Conservation (phyloP, 768 basidiomycete species). For the Psilocybe sp. region DNA sequence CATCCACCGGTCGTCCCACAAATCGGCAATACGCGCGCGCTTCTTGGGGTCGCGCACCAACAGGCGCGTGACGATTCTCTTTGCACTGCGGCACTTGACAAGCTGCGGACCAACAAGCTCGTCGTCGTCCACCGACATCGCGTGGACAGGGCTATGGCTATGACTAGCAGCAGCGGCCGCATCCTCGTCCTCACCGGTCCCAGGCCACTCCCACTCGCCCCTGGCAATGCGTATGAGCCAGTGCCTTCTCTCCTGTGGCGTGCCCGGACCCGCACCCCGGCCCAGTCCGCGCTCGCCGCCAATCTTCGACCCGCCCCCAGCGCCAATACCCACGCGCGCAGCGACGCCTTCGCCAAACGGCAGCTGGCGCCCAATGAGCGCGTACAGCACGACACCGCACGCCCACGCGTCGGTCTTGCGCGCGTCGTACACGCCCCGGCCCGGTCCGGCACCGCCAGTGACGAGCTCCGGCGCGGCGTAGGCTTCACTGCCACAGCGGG, state of each 20-base stretch:
- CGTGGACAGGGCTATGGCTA: too few relatives aligned
- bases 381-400: conserved; percentile 83
- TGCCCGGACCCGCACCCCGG: conserved; percentile 19
- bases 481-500: conserved; percentile 85
- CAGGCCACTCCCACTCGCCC: conserved; percentile 77
- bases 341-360: conserved; percentile 64
- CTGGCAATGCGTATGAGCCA: conserved; percentile 80
- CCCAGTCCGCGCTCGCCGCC: conserved; percentile 31
- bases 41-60: conserved; percentile 69
- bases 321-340: conserved; percentile 17
- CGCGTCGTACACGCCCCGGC: conserved; percentile 66
- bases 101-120: conserved; percentile 33
- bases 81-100: conserved; percentile 42
- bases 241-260: conserved; percentile 39
- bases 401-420: conserved; percentile 88
- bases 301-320: conserved; percentile 30
- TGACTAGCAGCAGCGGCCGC: not conserved
- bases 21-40: conserved; percentile 55
- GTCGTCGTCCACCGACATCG: conserved; percentile 12
- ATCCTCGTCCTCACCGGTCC: conserved; percentile 6
- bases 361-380: conserved; percentile 63
- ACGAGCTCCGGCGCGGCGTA: conserved; percentile 84
- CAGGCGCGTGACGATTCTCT: conserved; percentile 54
- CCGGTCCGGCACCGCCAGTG: conserved; percentile 34
- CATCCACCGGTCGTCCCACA: conserved; percentile 63